phyloP scores from a whole-genome alignment of 139 green algal species.

The Chlorella ohadii region DNA sequence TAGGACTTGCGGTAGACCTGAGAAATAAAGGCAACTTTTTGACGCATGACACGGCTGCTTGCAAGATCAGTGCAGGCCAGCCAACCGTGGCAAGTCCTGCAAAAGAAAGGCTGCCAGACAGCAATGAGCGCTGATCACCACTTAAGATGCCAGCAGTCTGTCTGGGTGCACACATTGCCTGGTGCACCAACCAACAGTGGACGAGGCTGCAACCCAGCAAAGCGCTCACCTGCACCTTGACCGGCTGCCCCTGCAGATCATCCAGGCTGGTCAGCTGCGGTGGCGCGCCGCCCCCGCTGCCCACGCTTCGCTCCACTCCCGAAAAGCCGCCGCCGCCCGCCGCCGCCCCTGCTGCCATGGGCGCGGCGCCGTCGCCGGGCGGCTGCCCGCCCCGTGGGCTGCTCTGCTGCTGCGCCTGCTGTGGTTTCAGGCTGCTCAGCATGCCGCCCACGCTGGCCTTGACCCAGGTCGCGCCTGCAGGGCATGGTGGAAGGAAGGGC shows the following conservation, averaged over 20 bases:
- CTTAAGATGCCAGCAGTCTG: no score
- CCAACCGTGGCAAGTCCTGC: no score
- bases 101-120: no score
- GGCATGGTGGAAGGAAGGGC: no score
- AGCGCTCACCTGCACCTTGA: conserved; percentile 57
- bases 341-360: not conserved
- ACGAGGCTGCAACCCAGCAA: no score
- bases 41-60: no score
- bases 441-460: conserved; percentile 24
- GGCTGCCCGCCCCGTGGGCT: conserved; percentile 4
- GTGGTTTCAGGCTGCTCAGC: conserved; percentile 5
- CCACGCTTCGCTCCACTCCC: not conserved
- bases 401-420: not conserved
- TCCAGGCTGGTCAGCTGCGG: not conserved
- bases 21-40: not conserved
- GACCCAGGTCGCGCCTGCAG: conserved; percentile 20
- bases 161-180: no score
- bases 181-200: no score
- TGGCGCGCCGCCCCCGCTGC: not conserved
- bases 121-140: no score
- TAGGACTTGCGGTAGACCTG: conserved; percentile 64
- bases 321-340: not conserved
- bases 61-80: no score
- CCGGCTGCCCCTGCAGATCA: conserved; percentile 32
- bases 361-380: no score